phyloP scores from a whole-genome alignment of 805 yeast genomes.

The Teunomyces barrocoloradensis region DNA sequence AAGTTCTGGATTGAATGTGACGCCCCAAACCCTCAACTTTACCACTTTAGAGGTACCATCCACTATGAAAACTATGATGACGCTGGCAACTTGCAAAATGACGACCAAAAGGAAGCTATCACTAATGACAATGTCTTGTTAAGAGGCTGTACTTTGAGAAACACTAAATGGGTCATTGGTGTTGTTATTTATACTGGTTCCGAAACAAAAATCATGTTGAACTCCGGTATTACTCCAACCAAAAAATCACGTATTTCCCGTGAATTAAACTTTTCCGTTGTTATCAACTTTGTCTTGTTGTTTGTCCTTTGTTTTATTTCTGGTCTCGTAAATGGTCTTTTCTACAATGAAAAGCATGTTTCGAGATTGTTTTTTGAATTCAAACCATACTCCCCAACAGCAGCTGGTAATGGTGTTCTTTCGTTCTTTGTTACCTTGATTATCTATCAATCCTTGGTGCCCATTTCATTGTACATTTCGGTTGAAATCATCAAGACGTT shows the following conservation, averaged over 20 bases:
- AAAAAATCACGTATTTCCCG: slow-evolving; percentile 71
- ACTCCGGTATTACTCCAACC: slow-evolving; percentile 77
- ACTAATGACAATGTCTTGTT: slow-evolving; percentile 66
- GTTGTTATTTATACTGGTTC: slow-evolving; percentile 73
- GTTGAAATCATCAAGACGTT: slow-evolving; percentile 80
- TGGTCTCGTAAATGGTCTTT: slow-evolving; percentile 69
- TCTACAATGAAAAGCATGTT: slow-evolving; percentile 43
- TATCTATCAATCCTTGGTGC: slow-evolving; percentile 75
- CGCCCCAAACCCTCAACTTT: slow-evolving; percentile 65
- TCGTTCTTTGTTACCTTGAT: slow-evolving; percentile 75
- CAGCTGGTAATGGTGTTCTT: slow-evolving; percentile 67
- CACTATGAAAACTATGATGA: slow-evolving; percentile 46
- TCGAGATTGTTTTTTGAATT: slow-evolving; percentile 68
- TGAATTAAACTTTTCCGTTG: slow-evolving; percentile 68
- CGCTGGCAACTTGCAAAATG: slow-evolving; percentile 28
- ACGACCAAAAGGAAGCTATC: slow-evolving; percentile 57
- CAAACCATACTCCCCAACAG: slow-evolving; percentile 64
- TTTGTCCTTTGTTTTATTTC: slow-evolving; percentile 68
- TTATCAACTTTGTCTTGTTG: slow-evolving; percentile 61
- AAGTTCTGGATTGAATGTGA: slow-evolving; percentile 67
- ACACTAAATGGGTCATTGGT: slow-evolving; percentile 82
- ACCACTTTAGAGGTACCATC: slow-evolving; percentile 64
- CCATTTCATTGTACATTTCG: slow-evolving; percentile 78
- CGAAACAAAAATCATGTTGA: slow-evolving; percentile 79
- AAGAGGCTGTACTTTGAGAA: slow-evolving; percentile 76